Base-by-base conservation (phyloP, 805 yeast genomes). In the Candida fluviatilis region DNA sequence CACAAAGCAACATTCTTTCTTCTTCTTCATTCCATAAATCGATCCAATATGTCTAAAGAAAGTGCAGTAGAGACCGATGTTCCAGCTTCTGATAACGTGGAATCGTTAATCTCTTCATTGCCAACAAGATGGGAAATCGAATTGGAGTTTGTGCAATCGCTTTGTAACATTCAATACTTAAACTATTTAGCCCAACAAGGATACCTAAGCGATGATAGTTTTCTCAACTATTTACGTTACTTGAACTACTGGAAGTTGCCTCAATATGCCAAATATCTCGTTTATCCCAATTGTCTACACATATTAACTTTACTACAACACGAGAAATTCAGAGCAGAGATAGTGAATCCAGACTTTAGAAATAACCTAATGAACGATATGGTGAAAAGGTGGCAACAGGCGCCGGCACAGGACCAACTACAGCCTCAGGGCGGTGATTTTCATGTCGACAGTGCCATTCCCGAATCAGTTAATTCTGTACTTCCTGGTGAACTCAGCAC, bases 71-170 rank as follows among this genome's bases (percentile, higher is more conserved):
- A 10, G 10, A 10, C 10, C 24, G 10, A 10, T 10, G 24, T 10
- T 21, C 8, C 6, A 21, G 24, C 24, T 21, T 21, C 17, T 6
- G n/a, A 18, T 11, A 31, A 31, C n/a, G 15, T 33, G 5, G 27
- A 33, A 16, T 6, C 27, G n/a, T 14, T 50, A 25, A 46, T 48
- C 5, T 47, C 47, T 16, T 48, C 54, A 18, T 65, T 77, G n/a
- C 89, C 91, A n/a, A 75, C 84, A 4, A 60, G 95, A 40, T 87
- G 91, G 87, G 95, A 86, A 52, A 78, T 86, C 16, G 95, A 86
- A 50, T 69, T 86, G n/a, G 97, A 85, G 76, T 91, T 91, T 62
- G 95, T 91, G 3, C 98, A 91, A 62, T 82, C 95, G 12, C 69
- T 91, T 24, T 87, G 96, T 2, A 93, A 91, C 58, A 80, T 91